A percentile compares a stretch with the other conserved stretches of the same genome.
phyloP scores from a whole-genome alignment of 169 alveolate species.

The Cryptosporidium tyzzeri region DNA sequence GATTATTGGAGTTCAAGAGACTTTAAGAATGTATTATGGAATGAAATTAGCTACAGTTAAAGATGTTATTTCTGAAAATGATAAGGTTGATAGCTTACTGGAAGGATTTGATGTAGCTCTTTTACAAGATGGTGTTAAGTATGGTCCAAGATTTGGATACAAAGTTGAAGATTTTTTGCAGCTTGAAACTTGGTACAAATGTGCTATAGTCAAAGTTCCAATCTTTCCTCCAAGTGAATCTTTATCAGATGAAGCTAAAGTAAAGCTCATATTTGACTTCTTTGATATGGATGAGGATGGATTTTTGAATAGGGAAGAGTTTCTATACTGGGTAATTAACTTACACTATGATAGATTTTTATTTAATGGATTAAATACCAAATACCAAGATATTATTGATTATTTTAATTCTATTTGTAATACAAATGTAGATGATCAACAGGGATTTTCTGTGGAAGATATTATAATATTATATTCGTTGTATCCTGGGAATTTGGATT shows the following conservation, averaged over 20 bases:
- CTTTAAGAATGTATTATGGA: conserved; percentile 43
- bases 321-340: conserved; percentile 42
- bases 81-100: conserved; percentile 75
- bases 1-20: conserved; percentile 24
- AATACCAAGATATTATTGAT: conserved; percentile 76
- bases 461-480: conserved; percentile 74
- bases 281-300: conserved; percentile 78
- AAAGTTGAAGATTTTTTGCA: conserved; percentile 71
- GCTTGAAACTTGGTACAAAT: conserved; percentile 70
- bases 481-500: conserved; percentile 77
- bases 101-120: conserved; percentile 78
- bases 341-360: conserved; percentile 50
- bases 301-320: conserved; percentile 47
- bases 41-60: conserved; percentile 79
- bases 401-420: conserved; percentile 77
- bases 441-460: conserved; percentile 76
- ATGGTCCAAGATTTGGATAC: conserved; percentile 80
- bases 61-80: conserved; percentile 76
- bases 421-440: conserved; percentile 74
- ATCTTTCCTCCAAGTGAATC: conserved; percentile 78
- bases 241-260: conserved; percentile 75
- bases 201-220: conserved; percentile 79
- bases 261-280: conserved; percentile 76
- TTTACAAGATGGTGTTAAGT: conserved; percentile 78
- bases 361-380: conserved; percentile 38